A percentile compares a stretch with the other conserved stretches of the same genome.
Evolutionary conservation across 441 rosid genomes (phyloP).

Genomic region (Gossypium schwendimanii): DNA sequence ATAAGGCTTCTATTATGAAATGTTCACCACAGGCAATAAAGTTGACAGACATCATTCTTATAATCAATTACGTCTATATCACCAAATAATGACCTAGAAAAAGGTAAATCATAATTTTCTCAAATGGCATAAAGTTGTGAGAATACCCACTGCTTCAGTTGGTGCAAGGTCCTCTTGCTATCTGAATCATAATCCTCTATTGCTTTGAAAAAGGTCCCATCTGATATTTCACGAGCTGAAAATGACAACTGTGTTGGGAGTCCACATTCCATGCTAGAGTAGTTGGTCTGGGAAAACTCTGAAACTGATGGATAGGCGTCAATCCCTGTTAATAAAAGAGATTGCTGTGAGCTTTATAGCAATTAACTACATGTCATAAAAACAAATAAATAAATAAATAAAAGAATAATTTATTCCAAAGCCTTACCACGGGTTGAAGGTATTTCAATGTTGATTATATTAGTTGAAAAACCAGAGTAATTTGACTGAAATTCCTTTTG

Average conservation of each 20-base stretch:
- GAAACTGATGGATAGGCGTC: conserved; percentile 65
- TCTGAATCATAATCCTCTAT: conserved; percentile 90
- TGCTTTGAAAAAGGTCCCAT: conserved; percentile 92
- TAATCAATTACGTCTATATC: conserved; percentile 1
- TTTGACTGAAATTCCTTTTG: conserved; percentile 64
- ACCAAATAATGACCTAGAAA: neutral
- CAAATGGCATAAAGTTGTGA: conserved; percentile 8
- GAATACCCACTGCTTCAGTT: conserved; percentile 59
- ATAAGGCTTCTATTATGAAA: neutral
- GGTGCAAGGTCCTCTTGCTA: conserved; percentile 77
- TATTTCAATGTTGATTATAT: conserved; percentile 82
- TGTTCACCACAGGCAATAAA: neutral
- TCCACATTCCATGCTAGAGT: conserved; percentile 81
- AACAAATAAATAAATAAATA: neutral
- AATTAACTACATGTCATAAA: conserved; percentile 10
- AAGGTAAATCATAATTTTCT: neutral
- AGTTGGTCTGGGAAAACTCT: conserved; percentile 48
- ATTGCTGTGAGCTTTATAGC: conserved; percentile 17
- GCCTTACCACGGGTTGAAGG: conserved; percentile 68
- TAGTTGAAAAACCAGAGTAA: conserved; percentile 98
- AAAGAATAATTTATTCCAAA: conserved; percentile 7
- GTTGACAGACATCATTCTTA: neutral
- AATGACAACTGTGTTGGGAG: conserved; percentile 83
- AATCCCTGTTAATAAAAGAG: conserved; percentile 35
- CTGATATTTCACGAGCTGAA: conserved; percentile 91